Percentiles rank a stretch among this genome's conserved stretches.
Evolutionary conservation across 1,139 yeast species (phyloP).

Genomic region (Scheffersomyces parashehatae): DNA sequence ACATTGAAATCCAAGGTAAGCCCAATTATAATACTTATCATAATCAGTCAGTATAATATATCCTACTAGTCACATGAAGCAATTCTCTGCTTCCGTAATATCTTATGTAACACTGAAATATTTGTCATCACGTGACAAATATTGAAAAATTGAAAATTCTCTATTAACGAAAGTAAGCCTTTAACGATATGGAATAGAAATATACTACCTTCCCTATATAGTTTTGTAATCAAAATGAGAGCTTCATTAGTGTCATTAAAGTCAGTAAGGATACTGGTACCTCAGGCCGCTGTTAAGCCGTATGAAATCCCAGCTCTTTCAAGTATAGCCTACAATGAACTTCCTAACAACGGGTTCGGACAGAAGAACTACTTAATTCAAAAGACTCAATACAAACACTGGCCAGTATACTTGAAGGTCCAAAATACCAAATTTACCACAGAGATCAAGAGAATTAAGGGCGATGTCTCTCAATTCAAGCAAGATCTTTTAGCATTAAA

Average conservation of each 20-base stretch:
- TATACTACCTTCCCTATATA: neutral
- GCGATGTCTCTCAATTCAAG: constrained; percentile 60
- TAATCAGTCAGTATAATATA: too few relatives aligned
- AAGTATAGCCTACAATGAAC: constrained; percentile 25
- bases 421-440: constrained; percentile 57
- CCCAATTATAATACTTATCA: too few relatives aligned
- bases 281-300: constrained; percentile 17
- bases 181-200: neutral
- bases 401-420: constrained; percentile 68
- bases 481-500: constrained; percentile 53
- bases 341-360: constrained; percentile 48
- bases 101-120: too few relatives aligned
- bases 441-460: constrained; percentile 63
- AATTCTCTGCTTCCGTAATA: too few relatives aligned
- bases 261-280: constrained; percentile 25
- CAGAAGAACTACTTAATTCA: constrained; percentile 46
- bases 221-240: constrained; percentile 22
- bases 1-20: too few relatives aligned
- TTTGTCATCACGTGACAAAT: too few relatives aligned
- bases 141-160: neutral
- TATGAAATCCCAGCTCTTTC: constrained; percentile 31
- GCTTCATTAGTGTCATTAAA: constrained; percentile 23
- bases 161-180: neutral
- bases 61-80: too few relatives aligned
- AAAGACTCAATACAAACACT: constrained; percentile 59